Base-by-base conservation (phyloP, 2,329 filamentous ascomycete genomes). In the Zasmidium angulare region DNA sequence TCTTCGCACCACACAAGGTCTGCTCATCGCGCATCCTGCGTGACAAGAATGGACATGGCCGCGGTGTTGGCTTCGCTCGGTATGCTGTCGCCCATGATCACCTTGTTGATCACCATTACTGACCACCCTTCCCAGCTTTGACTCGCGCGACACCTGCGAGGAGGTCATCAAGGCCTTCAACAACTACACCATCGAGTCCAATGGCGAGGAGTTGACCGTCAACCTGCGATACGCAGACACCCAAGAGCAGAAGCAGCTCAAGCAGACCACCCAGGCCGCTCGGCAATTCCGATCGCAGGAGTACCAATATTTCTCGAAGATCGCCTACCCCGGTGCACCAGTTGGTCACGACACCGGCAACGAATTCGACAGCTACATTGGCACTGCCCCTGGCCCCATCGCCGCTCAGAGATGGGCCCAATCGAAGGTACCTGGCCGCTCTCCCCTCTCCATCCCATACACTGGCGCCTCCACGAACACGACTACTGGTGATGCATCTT, bases 151-250 rank as follows among this genome's bases (percentile, higher is more conserved):
- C 0, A 83, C 96, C 67, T 98, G 95, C 67, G 93, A 98, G 68
- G 86, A 92, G 66, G 88, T 99, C 67, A 91, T 99, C 75, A 82
- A 83, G 68, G 87, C 89, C 64, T 99, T 90, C 78, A 93, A 96
- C 77, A 93, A 95, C 65, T 77, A 77, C 53, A 76, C 78, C 29
- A 78, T 81, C 63, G 72, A 75, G 31, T 81, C 87, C 67, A 79
- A 84, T 26, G 84, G 90, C 66, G 90, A 90, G 46, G 91, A 96
- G 70, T 86, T 89, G 24, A 85, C 95, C 65, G 87, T 93, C 64
- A 93, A 97, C 77, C 92, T 99, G 68, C 93, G 95, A 66, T 99
- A 96, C 75, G 93, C 96, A 63, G 95, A 99, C 72, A 99, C 95
- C 40, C 91, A 95, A 56, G 90, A 93, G 63, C 95, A 99, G 77